Evolutionary conservation across 805 yeast species (phyloP).

Genomic region (Wickerhamomyces bisporus): DNA sequence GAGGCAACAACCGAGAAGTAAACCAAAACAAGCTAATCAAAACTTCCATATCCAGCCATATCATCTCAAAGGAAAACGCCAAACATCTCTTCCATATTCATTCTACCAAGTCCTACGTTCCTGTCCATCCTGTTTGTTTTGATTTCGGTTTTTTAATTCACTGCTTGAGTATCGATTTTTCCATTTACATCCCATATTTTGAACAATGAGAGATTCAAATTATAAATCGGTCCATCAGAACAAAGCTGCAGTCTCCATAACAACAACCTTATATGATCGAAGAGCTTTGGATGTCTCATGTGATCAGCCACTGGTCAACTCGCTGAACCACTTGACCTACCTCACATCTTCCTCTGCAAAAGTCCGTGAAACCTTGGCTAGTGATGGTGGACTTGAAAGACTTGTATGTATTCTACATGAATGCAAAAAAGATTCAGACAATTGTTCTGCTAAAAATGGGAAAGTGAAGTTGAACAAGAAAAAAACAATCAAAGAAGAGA

Average conservation of each 20-base stretch:
- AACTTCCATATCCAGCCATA: no score
- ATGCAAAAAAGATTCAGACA: slow-evolving; percentile 37
- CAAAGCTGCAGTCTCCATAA: slow-evolving; percentile 88
- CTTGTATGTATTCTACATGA: slow-evolving; percentile 80
- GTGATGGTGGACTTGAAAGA: slow-evolving; percentile 90
- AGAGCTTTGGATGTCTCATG: slow-evolving; percentile 89
- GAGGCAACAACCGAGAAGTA: no score
- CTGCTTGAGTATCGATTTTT: no score
- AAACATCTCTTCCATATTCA: no score
- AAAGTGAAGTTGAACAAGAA: slow-evolving; percentile 5
- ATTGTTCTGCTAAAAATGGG: slow-evolving; percentile 3
- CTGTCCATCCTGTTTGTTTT: no score
- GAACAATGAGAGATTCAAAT: slow-evolving; percentile 80
- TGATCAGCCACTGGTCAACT: slow-evolving; percentile 85
- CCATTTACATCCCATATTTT: no score
- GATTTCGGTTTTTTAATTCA: no score
- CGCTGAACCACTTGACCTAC: slow-evolving; percentile 84
- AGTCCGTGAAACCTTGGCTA: slow-evolving; percentile 83
- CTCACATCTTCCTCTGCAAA: slow-evolving; percentile 81
- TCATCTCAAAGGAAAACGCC: no score
- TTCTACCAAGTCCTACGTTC: no score
- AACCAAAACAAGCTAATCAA: no score
- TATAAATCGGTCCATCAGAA: slow-evolving; percentile 73
- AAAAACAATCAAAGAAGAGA: slow-evolving; percentile 27
- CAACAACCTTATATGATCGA: slow-evolving; percentile 85